Evolutionary conservation across 2,329 filamentous ascomycete species (phyloP), one percentile per base, ranked within the genome.

Genomic region (Clarireedia sp.): DNA sequence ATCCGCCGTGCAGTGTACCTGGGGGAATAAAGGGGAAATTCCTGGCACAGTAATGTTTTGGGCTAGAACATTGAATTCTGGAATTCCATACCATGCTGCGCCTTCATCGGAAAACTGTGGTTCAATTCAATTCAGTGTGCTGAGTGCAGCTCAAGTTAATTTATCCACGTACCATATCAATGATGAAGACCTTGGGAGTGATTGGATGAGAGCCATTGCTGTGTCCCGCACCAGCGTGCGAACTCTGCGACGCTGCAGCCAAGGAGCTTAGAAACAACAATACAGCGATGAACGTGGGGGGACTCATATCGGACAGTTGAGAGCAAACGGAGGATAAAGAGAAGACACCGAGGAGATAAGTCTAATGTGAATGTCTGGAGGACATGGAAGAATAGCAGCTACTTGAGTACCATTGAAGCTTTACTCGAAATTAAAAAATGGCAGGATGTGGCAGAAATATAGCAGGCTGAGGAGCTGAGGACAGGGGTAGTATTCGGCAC

Each of bases 1-100:
- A 58, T 81, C 69, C 5, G 71, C 69, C 0, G 79, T 85, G 69
- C 86, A 90, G 66, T 83, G 79, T 1, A 83, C 76, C 14, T 78
- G 70, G 0, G 83, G 83, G 63, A 78, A 87, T 17, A 52, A 29
- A 62, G 83, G 81, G 0, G 82, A 86, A 6, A 86, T 72, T 1
- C 83, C 83, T 0, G 80, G 77, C 1, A 81, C 67, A 2, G 78
- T 74, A 63, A 85, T 71, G 59, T 80, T 80, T 29, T 74, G 70
- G 1, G 76, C 76, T 0, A 78, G 69, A 23, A 87, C 82, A 56
- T 78, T 12, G 71, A 70, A 66, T 0, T 69, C 69, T 33, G 71
- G 72, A 17, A 58, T 57, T 8, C 72, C 67, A 66, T 80, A 79
- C 83, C 81, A 88, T 23, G 77, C 70, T 41, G 9, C 48, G 19